Conservation (phyloP, 2,329 filamentous ascomycete species). For the Blastomyces gilchristii region DNA sequence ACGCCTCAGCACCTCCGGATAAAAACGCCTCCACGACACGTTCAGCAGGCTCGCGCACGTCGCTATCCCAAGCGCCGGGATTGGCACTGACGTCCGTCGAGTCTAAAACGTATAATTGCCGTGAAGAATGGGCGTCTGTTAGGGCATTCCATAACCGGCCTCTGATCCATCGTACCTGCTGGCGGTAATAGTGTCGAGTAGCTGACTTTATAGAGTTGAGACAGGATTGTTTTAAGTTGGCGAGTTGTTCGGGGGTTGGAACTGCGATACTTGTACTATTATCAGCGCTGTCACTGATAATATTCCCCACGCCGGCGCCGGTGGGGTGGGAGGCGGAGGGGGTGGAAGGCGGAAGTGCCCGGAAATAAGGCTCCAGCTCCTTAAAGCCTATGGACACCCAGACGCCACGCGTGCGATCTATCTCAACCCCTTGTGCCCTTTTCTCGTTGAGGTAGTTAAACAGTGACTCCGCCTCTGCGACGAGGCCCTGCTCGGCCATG, state of each 20-base stretch:
- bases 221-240: constrained; percentile 47
- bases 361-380: constrained; percentile 67
- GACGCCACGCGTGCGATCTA: constrained; percentile 73
- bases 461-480: constrained; percentile 52
- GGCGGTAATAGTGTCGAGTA: constrained; percentile 77
- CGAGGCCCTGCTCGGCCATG: constrained; percentile 61
- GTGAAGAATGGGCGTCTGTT: constrained; percentile 42
- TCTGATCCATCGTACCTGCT: constrained; percentile 78
- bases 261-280: constrained; percentile 9
- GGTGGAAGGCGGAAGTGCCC: constrained; percentile 29
- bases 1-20: constrained; percentile 33
- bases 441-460: constrained; percentile 38
- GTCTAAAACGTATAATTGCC: constrained; percentile 67
- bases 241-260: constrained; percentile 34
- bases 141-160: constrained; percentile 67
- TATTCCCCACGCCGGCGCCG: background rate
- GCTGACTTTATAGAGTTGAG: constrained; percentile 70
- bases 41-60: constrained; percentile 57
- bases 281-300: background rate
- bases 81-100: constrained; percentile 49
- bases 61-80: constrained; percentile 47
- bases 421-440: constrained; percentile 38
- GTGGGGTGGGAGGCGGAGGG: background rate
- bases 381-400: constrained; percentile 98
- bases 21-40: constrained; percentile 56